Base-by-base conservation (phyloP, 371 early-diverging fungal genomes). In the Choanephora cucurbitarum region DNA sequence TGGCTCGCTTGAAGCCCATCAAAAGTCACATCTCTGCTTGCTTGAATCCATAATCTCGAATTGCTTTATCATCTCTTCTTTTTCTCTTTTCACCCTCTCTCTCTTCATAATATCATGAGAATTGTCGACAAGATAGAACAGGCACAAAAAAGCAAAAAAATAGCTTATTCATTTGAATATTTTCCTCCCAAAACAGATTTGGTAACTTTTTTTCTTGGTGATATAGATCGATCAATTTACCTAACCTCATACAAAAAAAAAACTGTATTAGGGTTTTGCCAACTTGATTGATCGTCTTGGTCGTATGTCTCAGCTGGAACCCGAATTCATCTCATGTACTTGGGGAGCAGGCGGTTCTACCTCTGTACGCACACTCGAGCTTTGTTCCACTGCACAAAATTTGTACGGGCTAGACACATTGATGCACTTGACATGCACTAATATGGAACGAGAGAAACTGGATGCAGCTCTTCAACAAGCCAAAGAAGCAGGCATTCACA, bases 351-450 rank as follows among this genome's bases (percentile, higher is more conserved):
- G 98, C 23, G 97, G 97, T 1, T 87, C 91, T 3, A 93, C 94
- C 5, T 83, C 88, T 31, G 92, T 93, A 49, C 86, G 90, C 52
- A 95, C 95, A 4, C 63, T 91, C 4, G 91, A 90, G 53, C 67
- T 93, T 24, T 91, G 94, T 73, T 73, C 88, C 0, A 90, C 89
- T 1, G 91, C 93, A 14, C 95, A 96, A 72, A 79, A 81, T 11
- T 82, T 92, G 0, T 88, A 91, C 50, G 95, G 94, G 2, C 75
- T 96, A 13, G 93, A 95, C 57, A 89, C 95, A 0, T 84, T 91
- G 60, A 93, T 98, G 94, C 98, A 98, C 68, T 73, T 98, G 64
- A 96, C 98, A 0, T 96, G 97, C 68, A 96, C 98, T 56, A 98
- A 98, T 74, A 95, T 96, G 93, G 91, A 89, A 39, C 79, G 83